These are phyloP conservation scores for Capsicum baccatum DNA, from an alignment of 257 asterid species.

Conservation along the genomic window DNA sequence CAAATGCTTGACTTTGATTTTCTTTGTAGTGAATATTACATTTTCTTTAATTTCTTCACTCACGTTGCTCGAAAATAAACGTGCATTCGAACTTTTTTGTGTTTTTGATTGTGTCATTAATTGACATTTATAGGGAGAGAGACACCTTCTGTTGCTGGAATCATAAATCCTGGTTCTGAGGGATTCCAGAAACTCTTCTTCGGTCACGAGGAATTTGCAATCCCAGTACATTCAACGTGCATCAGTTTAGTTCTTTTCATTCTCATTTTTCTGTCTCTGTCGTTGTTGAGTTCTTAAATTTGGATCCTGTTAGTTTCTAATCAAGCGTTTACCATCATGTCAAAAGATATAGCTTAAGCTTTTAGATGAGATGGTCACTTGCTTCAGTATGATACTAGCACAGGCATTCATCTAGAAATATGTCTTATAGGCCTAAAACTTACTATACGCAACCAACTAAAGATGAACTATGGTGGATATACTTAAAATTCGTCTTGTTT, in stretches of 20 bases:
- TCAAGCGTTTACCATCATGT: not conserved
- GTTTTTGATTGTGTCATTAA: not conserved
- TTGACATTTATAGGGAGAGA: constrained; percentile 59
- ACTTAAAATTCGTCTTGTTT: too few species aligned
- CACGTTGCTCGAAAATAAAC: not conserved
- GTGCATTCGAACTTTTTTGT: not conserved
- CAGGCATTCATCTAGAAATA: too few species aligned
- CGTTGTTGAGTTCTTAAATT: not conserved
- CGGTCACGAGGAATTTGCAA: constrained; percentile 96
- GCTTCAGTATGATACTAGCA: not conserved
- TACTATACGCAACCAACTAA: too few species aligned
- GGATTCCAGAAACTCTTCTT: constrained; percentile 96
- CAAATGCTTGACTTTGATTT: constrained; percentile 98
- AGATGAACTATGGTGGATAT: too few species aligned
- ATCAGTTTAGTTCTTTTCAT: constrained; percentile 31
- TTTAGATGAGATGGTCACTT: not conserved
- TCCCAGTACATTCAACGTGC: constrained; percentile 91
- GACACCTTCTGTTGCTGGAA: constrained; percentile 98
- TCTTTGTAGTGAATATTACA: constrained; percentile 64
- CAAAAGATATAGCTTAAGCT: not conserved
- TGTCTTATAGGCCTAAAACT: too few species aligned
- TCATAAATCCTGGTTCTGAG: constrained; percentile 96
- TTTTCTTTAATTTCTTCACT: not conserved
- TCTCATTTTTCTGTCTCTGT: not conserved
- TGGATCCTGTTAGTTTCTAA: not conserved